Evolutionary conservation across 2,329 filamentous ascomycete species (phyloP), one percentile per base, ranked within the genome.

Genomic region (Fusarium mexicanum): DNA sequence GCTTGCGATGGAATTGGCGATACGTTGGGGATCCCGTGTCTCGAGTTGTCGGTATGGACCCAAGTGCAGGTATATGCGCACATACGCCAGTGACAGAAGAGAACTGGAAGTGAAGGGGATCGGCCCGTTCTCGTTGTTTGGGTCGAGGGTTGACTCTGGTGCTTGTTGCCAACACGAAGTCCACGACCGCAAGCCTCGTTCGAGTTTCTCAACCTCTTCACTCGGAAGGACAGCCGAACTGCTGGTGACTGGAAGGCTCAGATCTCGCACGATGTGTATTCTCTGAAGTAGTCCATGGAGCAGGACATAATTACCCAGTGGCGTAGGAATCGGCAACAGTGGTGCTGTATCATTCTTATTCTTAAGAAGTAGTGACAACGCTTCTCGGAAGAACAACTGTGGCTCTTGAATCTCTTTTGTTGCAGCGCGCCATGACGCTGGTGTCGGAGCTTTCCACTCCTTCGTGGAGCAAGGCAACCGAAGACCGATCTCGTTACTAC

Each of bases 81-180:
- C 82, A 64, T 87, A 87, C 2, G 86, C 86, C 4, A 68, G 29
- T 8, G 65, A 48, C 3, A 68, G 20, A 1, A 87, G 80, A 0
- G 85, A 84, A 55, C 83, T 86, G 5, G 85, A 87, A 0, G 85
- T 87, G 66, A 84, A 84, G 0, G 83, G 82, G 20, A 84, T 83
- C 0, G 83, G 83, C 0, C 83, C 83, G 35, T 83, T 84, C 48
- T 83, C 82, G 43, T 84, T 83, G 54, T 83, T 83, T 1, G 83
- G 83, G 41, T 84, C 82, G 1, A 84, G 80, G 31, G 78, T 81
- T 4, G 82, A 84, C 51, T 84, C 82, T 1, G 82, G 80, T 0
- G 81, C 80, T 61, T 83, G 81, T 33, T 84, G 82, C 82, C 82
- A 84, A 12, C 80, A 80, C 1, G 81, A 79, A 5, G 82, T 83